These are phyloP conservation scores for Filosporella fistucella DNA, from an alignment of 495 filamentous ascomycete species.

Conservation along the genomic window DNA sequence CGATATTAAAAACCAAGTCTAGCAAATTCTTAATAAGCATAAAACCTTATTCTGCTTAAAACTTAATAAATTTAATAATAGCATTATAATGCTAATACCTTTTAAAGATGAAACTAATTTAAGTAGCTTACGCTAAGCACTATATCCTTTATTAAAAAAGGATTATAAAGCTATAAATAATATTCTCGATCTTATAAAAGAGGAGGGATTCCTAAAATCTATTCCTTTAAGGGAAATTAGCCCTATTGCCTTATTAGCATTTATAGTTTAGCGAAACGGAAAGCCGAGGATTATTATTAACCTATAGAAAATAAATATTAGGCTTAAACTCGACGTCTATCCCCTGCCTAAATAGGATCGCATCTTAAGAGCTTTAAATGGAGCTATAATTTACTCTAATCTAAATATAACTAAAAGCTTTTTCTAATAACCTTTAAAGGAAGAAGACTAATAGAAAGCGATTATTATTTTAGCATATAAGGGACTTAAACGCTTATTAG, in stretches of 20 bases:
- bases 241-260: background rate
- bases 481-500: background rate
- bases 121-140: background rate
- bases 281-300: background rate
- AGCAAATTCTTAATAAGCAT: background rate
- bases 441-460: background rate
- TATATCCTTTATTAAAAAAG: background rate
- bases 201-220: background rate
- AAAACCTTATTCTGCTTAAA: background rate
- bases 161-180: background rate
- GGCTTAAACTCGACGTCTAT: background rate
- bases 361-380: background rate
- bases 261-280: background rate
- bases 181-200: background rate
- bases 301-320: background rate
- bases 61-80: constrained; percentile 3
- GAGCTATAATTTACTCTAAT: background rate
- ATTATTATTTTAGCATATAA: constrained; percentile 1
- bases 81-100: background rate
- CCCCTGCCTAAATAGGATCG: background rate
- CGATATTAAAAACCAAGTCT: background rate
- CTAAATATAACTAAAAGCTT: background rate
- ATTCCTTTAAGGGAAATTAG: background rate
- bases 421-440: background rate
- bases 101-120: background rate